Percentiles rank a stretch among this genome's conserved stretches.
These are phyloP conservation scores for Trypanosoma vivax DNA, from an alignment of 208 protist genomes.

Conservation along the genomic window DNA sequence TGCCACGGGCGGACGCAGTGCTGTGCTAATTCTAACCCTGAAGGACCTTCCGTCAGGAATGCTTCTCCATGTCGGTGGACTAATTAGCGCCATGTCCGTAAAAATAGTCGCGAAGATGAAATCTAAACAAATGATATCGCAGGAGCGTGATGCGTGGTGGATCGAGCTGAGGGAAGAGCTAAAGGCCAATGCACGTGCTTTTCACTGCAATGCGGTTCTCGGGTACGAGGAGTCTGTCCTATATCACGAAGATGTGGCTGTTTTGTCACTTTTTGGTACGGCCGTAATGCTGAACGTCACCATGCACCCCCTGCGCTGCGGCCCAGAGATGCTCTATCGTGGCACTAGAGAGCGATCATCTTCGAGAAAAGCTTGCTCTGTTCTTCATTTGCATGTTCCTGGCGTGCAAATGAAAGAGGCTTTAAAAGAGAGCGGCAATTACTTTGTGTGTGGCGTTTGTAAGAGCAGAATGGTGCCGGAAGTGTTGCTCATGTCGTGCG, in stretches of 20 bases:
- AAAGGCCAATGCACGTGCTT: slow-evolving; percentile 75
- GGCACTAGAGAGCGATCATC: slow-evolving; percentile 36
- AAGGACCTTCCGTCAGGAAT: slow-evolving; percentile 75
- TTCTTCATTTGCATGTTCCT: slow-evolving; percentile 59
- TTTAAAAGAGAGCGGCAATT: slow-evolving; percentile 25
- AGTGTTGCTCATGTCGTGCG: slow-evolving; percentile 71
- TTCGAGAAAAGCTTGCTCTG: slow-evolving; percentile 34
- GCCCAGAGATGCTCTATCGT: slow-evolving; percentile 60
- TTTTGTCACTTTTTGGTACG: slow-evolving; percentile 85
- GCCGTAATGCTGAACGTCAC: slow-evolving; percentile 76
- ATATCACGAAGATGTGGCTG: slow-evolving; percentile 79
- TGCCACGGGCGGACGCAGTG: slow-evolving; percentile 21
- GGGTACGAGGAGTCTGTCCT: slow-evolving; percentile 86
- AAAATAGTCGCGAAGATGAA: slow-evolving; percentile 85
- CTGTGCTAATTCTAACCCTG: slow-evolving; percentile 74
- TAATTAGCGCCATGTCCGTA: slow-evolving; percentile 82
- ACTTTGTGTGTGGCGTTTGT: slow-evolving; percentile 63
- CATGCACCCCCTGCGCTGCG: slow-evolving; percentile 49
- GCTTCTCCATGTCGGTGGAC: slow-evolving; percentile 79
- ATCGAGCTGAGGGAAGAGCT: slow-evolving; percentile 90
- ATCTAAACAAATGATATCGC: slow-evolving; percentile 76
- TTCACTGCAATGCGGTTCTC: slow-evolving; percentile 87
- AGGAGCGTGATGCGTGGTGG: slow-evolving; percentile 90
- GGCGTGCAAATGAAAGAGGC: slow-evolving; percentile 9
- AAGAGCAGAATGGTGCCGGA: slow-evolving; percentile 64